phyloP scores from a whole-genome alignment of 306 rosid genomes.

The Carpinus viminea region DNA sequence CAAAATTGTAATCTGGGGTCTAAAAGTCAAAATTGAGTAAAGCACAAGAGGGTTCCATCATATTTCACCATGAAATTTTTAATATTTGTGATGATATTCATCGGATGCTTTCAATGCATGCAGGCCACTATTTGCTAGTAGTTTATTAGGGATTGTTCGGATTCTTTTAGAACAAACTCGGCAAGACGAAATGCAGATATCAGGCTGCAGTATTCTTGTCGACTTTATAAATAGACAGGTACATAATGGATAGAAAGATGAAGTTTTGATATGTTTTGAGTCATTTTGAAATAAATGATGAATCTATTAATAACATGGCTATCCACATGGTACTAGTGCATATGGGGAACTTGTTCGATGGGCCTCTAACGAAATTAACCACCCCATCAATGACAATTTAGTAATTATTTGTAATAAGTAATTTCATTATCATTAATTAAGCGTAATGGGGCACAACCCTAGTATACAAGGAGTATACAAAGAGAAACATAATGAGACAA shows the following conservation, averaged over 20 bases:
- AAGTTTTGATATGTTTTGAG: constrained; percentile 23
- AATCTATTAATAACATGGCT: constrained; percentile 17
- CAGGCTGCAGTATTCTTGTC: constrained; percentile 72
- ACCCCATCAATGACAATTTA: constrained; percentile 4
- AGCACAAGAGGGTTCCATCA: too few relatives aligned
- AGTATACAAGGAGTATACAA: too few relatives aligned
- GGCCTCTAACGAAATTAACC: constrained; percentile 7
- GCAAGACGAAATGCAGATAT: constrained; percentile 66
- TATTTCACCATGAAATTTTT: background rate
- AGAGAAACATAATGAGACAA: too few relatives aligned
- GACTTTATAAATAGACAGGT: constrained; percentile 82
- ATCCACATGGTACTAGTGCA: constrained; percentile 24
- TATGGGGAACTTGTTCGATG: background rate
- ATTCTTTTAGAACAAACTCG: constrained; percentile 82
- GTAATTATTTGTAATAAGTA: background rate
- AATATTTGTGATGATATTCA: constrained; percentile 26
- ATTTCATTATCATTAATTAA: too few relatives aligned
- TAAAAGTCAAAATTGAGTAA: too few relatives aligned
- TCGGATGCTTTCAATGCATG: constrained; percentile 34
- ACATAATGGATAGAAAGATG: constrained; percentile 33
- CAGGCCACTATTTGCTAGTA: constrained; percentile 85
- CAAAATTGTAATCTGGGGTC: too few relatives aligned
- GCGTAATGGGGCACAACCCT: too few relatives aligned
- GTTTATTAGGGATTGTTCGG: constrained; percentile 75
- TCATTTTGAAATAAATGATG: constrained; percentile 3